A percentile compares a stretch with the other conserved stretches of the same genome.
Evolutionary conservation across 352 stramenopile species (phyloP).

Genomic region (Globisporangium acanthophoron): DNA sequence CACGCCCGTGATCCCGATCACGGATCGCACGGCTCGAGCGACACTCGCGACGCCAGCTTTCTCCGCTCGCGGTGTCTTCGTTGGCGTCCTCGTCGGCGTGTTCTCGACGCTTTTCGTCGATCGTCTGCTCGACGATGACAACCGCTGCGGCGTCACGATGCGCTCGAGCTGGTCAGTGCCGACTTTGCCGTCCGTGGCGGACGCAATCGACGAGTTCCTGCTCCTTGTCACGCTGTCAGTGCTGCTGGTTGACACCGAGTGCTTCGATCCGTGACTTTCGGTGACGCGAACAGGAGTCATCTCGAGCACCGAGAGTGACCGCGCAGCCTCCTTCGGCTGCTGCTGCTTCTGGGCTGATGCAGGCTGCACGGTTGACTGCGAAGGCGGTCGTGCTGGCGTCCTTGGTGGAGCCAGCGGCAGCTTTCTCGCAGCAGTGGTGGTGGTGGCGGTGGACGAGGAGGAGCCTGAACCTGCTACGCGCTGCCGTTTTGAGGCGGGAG

Average conservation of each 20-base stretch:
- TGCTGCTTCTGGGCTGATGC: background rate
- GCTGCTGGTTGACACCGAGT: slow-evolving; percentile 2
- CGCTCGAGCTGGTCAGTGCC: slow-evolving; percentile 9
- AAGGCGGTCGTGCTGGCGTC: slow-evolving; percentile 4
- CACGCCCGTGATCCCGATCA: slow-evolving; percentile 77
- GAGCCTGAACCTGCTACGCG: background rate
- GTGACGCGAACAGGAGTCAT: slow-evolving; percentile 14
- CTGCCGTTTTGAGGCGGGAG: slow-evolving; percentile 6
- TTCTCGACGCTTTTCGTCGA: slow-evolving; percentile 9
- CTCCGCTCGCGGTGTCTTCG: slow-evolving; percentile 1
- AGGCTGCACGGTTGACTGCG: background rate
- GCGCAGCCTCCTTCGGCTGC: background rate
- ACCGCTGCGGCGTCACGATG: slow-evolving; percentile 6
- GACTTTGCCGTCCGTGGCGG: slow-evolving; percentile 1
- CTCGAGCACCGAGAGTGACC: slow-evolving; percentile 11
- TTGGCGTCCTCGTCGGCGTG: slow-evolving; percentile 6
- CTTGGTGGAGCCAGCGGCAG: slow-evolving; percentile 8
- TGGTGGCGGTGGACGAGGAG: background rate
- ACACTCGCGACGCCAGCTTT: slow-evolving; percentile 1
- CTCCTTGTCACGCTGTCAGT: background rate
- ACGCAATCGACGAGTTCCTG: background rate
- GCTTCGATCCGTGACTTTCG: slow-evolving; percentile 5
- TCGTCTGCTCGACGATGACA: slow-evolving; percentile 7
- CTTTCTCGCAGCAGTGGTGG: slow-evolving; percentile 5
- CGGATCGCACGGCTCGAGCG: slow-evolving; percentile 24